Evolutionary conservation across 2,329 filamentous ascomycete species (phyloP).

Genomic region (Diaporthe ilicicola): DNA sequence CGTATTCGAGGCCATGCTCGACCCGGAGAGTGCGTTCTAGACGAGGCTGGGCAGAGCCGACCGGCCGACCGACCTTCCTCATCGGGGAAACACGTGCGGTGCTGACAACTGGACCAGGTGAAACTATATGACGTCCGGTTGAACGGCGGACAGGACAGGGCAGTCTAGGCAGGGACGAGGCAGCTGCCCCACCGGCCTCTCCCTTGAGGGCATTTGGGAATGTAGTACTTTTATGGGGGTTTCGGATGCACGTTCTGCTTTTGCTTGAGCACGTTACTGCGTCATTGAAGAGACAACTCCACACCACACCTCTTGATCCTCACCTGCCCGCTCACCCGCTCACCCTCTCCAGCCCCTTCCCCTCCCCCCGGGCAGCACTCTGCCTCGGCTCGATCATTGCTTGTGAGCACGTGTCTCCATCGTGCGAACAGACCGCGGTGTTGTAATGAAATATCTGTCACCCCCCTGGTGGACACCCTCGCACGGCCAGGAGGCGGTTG

Average conservation of each 20-base stretch:
- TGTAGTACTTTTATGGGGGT: background rate
- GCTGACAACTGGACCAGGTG: background rate
- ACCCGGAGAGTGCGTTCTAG: background rate
- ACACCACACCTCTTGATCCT: slow-evolving; percentile 2
- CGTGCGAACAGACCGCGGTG: slow-evolving; percentile 3
- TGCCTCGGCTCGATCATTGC: slow-evolving; percentile 13
- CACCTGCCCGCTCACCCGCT: background rate
- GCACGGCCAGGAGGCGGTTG: slow-evolving; percentile 4
- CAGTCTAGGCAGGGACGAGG: background rate
- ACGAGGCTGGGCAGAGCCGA: background rate
- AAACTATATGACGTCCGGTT: slow-evolving; percentile 15
- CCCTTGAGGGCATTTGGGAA: background rate
- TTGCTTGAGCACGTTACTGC: slow-evolving; percentile 3
- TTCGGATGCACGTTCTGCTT: background rate
- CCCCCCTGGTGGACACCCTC: background rate
- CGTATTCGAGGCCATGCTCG: background rate
- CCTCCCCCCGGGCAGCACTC: background rate
- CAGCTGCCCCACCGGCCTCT: background rate
- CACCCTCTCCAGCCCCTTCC: background rate
- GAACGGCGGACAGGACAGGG: background rate
- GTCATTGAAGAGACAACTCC: slow-evolving; percentile 1
- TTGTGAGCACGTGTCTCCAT: background rate
- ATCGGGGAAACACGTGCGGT: background rate
- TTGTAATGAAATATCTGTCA: background rate
- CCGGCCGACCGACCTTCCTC: slow-evolving; percentile 2